phyloP scores from a whole-genome alignment of 225 moss, liverwort and hornwort species.

The Marchantia polymorpha region DNA sequence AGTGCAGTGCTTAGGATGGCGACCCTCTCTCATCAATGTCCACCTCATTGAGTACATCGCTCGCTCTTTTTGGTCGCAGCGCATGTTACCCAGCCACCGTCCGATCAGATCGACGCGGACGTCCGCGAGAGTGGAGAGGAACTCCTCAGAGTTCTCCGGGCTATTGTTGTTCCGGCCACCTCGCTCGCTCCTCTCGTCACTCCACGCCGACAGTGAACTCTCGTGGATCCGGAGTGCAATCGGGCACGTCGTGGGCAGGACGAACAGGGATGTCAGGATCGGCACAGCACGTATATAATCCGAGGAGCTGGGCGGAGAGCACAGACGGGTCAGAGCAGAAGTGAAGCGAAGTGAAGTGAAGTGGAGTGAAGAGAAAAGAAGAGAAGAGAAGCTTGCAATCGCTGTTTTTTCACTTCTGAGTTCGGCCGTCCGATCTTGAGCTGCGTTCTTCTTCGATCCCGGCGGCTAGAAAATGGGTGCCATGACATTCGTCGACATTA shows the following conservation, averaged over 20 bases:
- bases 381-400: background rate
- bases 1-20: too few species aligned
- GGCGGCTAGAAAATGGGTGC: background rate
- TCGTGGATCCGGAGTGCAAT: background rate
- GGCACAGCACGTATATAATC: background rate
- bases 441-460: background rate
- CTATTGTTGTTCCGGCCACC: too few species aligned
- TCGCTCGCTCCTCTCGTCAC: too few species aligned
- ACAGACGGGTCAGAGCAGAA: background rate
- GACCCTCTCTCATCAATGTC: too few species aligned
- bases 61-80: too few species aligned
- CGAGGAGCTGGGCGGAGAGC: background rate
- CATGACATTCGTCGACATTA: slow-evolving; percentile 17
- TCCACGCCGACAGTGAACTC: too few species aligned
- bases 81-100: too few species aligned
- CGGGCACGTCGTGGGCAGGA: background rate
- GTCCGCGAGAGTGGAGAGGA: too few species aligned
- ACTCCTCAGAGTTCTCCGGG: too few species aligned
- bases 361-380: background rate
- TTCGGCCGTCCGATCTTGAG: background rate
- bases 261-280: background rate
- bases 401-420: background rate
- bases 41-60: too few species aligned
- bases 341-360: too few species aligned
- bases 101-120: too few species aligned